These are phyloP conservation scores for Tylopilus felleus DNA, from an alignment of 768 basidiomycete genomes.

Conservation along the genomic window DNA sequence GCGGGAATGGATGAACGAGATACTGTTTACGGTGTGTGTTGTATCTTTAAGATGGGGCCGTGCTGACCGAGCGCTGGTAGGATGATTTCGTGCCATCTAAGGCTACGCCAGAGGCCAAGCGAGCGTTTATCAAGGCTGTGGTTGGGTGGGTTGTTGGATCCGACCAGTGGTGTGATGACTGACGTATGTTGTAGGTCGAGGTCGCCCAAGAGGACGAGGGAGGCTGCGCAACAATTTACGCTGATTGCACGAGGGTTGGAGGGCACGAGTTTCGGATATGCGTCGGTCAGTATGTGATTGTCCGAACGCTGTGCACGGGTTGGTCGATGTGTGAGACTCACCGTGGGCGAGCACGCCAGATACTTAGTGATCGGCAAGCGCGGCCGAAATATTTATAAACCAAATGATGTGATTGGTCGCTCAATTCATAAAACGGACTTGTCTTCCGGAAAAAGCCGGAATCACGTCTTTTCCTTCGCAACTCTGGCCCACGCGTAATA, in stretches of 20 bases:
- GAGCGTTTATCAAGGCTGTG: slow-evolving; percentile 70
- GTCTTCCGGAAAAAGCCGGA: slow-evolving; percentile 26
- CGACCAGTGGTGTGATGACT: background rate
- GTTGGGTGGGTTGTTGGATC: slow-evolving; percentile 46
- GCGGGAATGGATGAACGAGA: slow-evolving; percentile 68
- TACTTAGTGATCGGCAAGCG: background rate
- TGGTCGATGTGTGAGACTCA: no score
- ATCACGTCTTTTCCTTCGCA: background rate
- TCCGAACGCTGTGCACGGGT: no score
- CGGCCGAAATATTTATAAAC: slow-evolving; percentile 16
- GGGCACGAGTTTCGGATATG: slow-evolving; percentile 83
- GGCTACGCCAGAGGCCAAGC: slow-evolving; percentile 72
- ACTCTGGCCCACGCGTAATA: no score
- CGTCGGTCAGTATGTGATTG: slow-evolving; percentile 53
- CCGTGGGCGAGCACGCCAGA: no score
- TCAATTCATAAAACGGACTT: slow-evolving; percentile 13
- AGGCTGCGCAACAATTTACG: slow-evolving; percentile 85
- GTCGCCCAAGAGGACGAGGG: slow-evolving; percentile 68
- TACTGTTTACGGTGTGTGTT: slow-evolving; percentile 56
- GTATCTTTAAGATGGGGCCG: no score
- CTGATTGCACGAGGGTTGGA: slow-evolving; percentile 81
- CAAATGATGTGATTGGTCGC: slow-evolving; percentile 20
- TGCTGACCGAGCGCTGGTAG: slow-evolving; percentile 35
- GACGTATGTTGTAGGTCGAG: slow-evolving; percentile 49
- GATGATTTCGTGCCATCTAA: slow-evolving; percentile 71